A percentile compares a stretch with the other conserved stretches of the same genome.
These are phyloP conservation scores for Microbotryum scabiosae DNA, from an alignment of 1,284 basidiomycete genomes.

Conservation along the genomic window DNA sequence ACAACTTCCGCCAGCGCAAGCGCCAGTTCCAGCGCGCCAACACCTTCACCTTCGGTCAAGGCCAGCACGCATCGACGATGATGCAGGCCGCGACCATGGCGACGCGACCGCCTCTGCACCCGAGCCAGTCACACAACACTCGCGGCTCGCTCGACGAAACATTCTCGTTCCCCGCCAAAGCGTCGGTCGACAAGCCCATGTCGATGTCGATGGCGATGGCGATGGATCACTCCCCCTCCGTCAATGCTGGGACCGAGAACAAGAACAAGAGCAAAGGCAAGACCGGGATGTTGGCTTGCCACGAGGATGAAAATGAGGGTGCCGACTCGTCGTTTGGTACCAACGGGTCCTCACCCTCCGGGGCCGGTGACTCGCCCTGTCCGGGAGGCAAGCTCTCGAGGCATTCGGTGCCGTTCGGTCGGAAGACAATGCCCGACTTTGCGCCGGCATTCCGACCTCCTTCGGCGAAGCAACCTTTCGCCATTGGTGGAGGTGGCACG, in stretches of 20 bases:
- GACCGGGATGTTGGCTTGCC: not conserved
- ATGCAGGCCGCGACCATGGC: constrained; percentile 6
- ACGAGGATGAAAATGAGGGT: constrained; percentile 26
- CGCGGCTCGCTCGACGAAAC: constrained; percentile 10
- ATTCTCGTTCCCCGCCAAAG: constrained; percentile 21
- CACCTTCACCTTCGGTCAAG: constrained; percentile 29
- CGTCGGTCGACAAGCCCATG: no score
- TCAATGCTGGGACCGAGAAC: no score
- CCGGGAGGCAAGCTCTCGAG: constrained; percentile 22
- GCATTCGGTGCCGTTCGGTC: constrained; percentile 16
- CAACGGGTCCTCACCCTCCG: constrained; percentile 22
- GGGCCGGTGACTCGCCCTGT: constrained; percentile 23
- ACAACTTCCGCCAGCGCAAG: constrained; percentile 77
- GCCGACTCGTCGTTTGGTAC: constrained; percentile 29
- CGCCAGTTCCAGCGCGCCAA: constrained; percentile 29
- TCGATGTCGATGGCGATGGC: no score
- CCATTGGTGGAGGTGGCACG: not conserved
- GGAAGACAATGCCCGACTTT: not conserved
- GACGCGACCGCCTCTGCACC: not conserved
- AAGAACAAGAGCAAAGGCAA: no score
- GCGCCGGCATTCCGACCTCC: not conserved
- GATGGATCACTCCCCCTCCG: no score
- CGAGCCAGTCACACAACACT: constrained; percentile 1
- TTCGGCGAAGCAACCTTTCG: not conserved
- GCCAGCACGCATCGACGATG: constrained; percentile 18